Evolutionary conservation across 495 filamentous ascomycete genomes (phyloP).

Genomic region (Daldinia concentrica): DNA sequence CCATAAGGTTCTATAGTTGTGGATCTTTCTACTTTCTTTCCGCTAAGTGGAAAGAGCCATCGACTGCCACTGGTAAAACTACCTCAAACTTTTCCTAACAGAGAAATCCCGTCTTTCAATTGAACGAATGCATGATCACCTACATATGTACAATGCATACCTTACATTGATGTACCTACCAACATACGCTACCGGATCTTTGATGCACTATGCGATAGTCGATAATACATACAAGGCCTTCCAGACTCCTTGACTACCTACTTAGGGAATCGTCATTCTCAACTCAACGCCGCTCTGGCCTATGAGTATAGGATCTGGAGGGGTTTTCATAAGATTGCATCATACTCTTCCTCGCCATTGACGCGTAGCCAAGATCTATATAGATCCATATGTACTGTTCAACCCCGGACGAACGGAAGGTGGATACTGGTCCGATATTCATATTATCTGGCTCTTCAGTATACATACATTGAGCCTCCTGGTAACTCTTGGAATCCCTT

Average conservation of each 20-base stretch:
- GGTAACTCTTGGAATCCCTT: conserved; percentile 6
- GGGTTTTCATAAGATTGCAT: not conserved
- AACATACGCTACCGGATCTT: conserved; percentile 13
- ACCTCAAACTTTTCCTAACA: conserved; percentile 23
- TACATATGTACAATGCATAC: conserved; percentile 5
- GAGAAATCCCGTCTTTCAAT: conserved; percentile 10
- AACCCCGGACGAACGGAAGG: conserved; percentile 27
- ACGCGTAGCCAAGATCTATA: conserved; percentile 9
- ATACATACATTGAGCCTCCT: conserved; percentile 10
- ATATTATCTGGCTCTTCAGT: conserved; percentile 12
- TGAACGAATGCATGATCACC: conserved; percentile 26
- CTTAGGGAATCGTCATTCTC: not conserved
- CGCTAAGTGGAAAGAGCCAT: conserved; percentile 8
- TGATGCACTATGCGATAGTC: conserved; percentile 16
- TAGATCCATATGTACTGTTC: conserved; percentile 9
- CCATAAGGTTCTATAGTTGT: conserved; percentile 1
- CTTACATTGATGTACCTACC: conserved; percentile 18
- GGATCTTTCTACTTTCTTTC: conserved; percentile 17
- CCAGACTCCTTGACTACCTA: not conserved
- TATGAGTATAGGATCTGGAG: not conserved
- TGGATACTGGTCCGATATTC: conserved; percentile 11
- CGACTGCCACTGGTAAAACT: conserved; percentile 23
- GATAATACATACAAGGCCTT: conserved; percentile 14
- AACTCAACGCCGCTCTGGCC: not conserved
- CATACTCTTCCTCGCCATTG: not conserved